Evolutionary conservation across 2,329 filamentous ascomycete species (phyloP), one percentile per base, ranked within the genome.

Genomic region (Drechslerella coelobrocha): DNA sequence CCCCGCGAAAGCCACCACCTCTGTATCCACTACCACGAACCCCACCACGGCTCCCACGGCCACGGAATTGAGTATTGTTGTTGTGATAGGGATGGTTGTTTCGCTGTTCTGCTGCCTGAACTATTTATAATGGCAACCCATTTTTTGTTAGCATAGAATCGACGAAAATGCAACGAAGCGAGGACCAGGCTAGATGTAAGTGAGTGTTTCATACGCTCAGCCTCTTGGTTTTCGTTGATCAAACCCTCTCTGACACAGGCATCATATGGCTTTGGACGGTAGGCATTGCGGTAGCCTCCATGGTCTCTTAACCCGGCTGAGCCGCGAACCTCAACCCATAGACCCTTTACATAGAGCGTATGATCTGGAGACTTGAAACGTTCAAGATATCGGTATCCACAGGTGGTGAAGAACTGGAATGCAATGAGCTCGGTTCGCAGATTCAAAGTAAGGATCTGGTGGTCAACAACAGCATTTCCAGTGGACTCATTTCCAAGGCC

Each of bases 321-420:
- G 37, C 68, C 61, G 17, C 61, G 60, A 48, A 72, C 61, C 43
- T 72, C 68, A n/a, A 72, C 68, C 68, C 68, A 72, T 26, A 72
- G 43, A 2, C 54, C 68, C 27, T 72, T 72, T 4, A 72, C 68
- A 34, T 53, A 59, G 1, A 72, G 48, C 1, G 43, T 61, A 26
- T 72, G 68, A 23, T 72, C 53, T 23, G 61, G 43, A 24, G 47
- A 41, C 43, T 66, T 72, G 54, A 72, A 72, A 34, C 68, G 68
- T 31, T 72, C 61, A 12, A 72, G 60, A 34, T 72, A 72, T 24
- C 61, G 61, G 39, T 72, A 72, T 4, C 61, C 59, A 21, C 47
- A 71, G 4, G 59, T 50, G 19, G 59, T 71, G 27, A 71, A 71
- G 54, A 59, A 71, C 29, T 71, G 66, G 41, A 71, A 71, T 14